Evolutionary conservation across 495 filamentous ascomycete species (phyloP), one percentile per base, ranked within the genome.

Genomic region (Durotheca rogersii): DNA sequence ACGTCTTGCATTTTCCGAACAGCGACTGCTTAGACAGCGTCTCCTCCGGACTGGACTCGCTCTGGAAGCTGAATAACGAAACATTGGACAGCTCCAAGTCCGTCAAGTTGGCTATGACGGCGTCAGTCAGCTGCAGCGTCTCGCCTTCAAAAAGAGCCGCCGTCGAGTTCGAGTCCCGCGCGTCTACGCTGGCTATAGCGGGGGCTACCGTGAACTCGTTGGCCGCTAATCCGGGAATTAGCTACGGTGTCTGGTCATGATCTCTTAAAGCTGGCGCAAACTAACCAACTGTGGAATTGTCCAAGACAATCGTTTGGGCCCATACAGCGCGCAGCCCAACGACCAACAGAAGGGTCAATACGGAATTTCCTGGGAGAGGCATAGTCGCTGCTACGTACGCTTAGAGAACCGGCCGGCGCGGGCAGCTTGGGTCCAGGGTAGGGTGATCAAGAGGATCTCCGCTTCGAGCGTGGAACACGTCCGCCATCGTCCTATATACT

Each of bases 1-100:
- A 74, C 10, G 68, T 57, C 65, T 78, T 80, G 69, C 78, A 81
- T 21, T 43, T 41, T 6, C 62, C 53, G 9, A 51, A 51, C 3
- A 38, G 14, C 1, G 49, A n/a, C 23, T 47, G 30, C 35, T 53
- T 58, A 19, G 54, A 39, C 11, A 52, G 30, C 11, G 15, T 45
- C 16, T 46, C 58, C 10, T 30, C n/a, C 1, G 51, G 17, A 7
- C 29, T 16, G 4, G 58, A 55, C 12, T 58, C 51, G 20, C 51
- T 43, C 29, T 57, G 52, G 33, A 66, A 69, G 20, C 46, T 45
- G 31, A 69, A 69, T 5, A 69, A 45, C 12, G 55, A 39, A 35
- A 62, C 25, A 43, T 61, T 51, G 20, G 60, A 49, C 7, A 67
- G 56, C 38, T 62, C 47, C 42, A 57, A 23, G 9, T 55, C 31